Base-by-base conservation (phyloP, 2,329 filamentous ascomycete species). In the Apiospora arundinis region DNA sequence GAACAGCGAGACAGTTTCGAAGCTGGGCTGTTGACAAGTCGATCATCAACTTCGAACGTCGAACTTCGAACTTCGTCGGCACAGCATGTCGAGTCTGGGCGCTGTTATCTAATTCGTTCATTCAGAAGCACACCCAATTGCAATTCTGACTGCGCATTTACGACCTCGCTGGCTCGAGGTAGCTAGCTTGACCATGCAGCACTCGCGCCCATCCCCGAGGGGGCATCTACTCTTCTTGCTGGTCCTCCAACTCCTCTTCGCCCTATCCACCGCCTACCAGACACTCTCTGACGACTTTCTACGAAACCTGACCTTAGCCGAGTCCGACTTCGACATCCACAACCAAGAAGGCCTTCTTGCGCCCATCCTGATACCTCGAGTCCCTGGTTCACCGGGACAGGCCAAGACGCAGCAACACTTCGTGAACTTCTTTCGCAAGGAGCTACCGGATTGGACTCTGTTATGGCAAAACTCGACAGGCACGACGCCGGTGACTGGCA, bases 401-500 rank as follows among this genome's bases (percentile, higher is more conserved):
- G 83, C 82, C 1, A 86, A 85, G 37, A 92, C 92, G 4, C 90
- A 93, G 72, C 85, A 89, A 68, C 93, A 95, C 80, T 92, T 96
- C 72, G 87, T 90, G 70, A 82, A 90, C 77, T 95, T 92, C 84
- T 95, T 95, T 82, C 82, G 81, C 37, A 86, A 83, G 2, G 84
- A 89, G 37, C 86, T 95, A 28, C 93, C 93, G 0, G 82, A 88
- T 70, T 96, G 93, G 93, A 87, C 82, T 1, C 80, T 95, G 63
- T 85, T 90, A 67, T 92, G 92, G 80, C 92, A 95, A 75, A 96
- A 95, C 81, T 93, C 91, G 21, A 92, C 92, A 0, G 88, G 88
- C 16, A 91, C 85, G 70, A 95, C 92, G 0, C 93, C 92, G 0
- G 86, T 87, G 0, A 91, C 90, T 0, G 87, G 88, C 1, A 84